phyloP scores from a whole-genome alignment of 2,329 filamentous ascomycete genomes.

The Didymella glomerata region DNA sequence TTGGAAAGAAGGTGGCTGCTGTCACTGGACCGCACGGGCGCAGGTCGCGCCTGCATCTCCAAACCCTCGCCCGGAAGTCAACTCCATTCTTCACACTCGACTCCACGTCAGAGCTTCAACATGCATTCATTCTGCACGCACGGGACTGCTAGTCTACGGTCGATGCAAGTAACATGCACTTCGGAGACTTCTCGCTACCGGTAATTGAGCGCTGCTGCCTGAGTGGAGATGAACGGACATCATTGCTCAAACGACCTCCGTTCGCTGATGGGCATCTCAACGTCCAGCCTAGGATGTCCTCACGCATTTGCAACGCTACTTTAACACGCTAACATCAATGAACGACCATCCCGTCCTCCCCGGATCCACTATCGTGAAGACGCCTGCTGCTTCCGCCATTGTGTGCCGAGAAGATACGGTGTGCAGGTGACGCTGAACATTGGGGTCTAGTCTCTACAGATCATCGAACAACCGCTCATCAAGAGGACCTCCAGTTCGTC shows the following conservation, averaged over 20 bases:
- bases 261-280: conserved; percentile 5
- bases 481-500: conserved; percentile 6
- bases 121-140: background rate
- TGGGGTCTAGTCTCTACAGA: conserved; percentile 13
- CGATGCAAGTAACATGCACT: background rate
- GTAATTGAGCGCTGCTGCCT: conserved; percentile 11
- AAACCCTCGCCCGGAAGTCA: background rate
- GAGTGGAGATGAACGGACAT: conserved; percentile 8
- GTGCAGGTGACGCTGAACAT: conserved; percentile 22
- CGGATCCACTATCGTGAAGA: conserved; percentile 18
- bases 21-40: conserved; percentile 5
- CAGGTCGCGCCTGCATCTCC: background rate
- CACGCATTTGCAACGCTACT: background rate
- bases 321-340: conserved; percentile 19
- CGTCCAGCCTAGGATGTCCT: background rate
- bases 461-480: conserved; percentile 1
- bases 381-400: background rate
- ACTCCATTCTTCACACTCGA: background rate
- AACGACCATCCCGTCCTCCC: conserved; percentile 7
- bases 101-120: background rate
- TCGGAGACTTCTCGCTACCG: conserved; percentile 4
- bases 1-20: conserved; percentile 1
- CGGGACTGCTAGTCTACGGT: background rate
- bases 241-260: conserved; percentile 3
- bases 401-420: conserved; percentile 20